Evolutionary conservation across 176 grass and related monocot species (phyloP).

Genomic region (Avena insularis): DNA sequence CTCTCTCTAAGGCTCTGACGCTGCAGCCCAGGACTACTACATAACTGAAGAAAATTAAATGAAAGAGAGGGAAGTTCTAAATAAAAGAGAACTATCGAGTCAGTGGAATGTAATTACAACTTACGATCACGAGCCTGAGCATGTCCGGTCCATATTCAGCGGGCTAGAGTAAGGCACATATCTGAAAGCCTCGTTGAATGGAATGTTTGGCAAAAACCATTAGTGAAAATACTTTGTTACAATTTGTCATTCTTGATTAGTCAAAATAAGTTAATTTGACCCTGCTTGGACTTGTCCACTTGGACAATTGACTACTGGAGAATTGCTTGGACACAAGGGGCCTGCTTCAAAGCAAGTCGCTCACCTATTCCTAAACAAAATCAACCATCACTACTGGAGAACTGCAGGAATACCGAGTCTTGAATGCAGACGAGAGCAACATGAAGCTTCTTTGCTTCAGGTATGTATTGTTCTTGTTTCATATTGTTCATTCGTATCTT

Average conservation of each 20-base stretch:
- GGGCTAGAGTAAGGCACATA: neutral
- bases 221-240: neutral
- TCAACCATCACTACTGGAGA: neutral
- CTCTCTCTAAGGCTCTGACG: neutral
- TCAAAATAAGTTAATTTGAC: neutral
- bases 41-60: neutral
- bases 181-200: neutral
- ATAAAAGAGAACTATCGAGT: neutral
- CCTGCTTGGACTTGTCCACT: neutral
- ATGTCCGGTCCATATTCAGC: neutral
- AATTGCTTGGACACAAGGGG: neutral
- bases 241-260: neutral
- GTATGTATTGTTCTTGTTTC: neutral
- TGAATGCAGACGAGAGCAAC: neutral
- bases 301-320: neutral
- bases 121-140: neutral
- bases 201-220: neutral
- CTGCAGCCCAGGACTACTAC: neutral
- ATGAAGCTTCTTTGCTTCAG: conserved; percentile 20
- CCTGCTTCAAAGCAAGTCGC: neutral
- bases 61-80: neutral
- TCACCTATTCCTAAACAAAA: conserved; percentile 14
- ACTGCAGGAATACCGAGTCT: neutral
- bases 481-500: neutral
- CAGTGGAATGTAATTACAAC: no score